Conservation (phyloP, 306 rosid genomes). For the Elaeagnus macrophylla region DNA sequence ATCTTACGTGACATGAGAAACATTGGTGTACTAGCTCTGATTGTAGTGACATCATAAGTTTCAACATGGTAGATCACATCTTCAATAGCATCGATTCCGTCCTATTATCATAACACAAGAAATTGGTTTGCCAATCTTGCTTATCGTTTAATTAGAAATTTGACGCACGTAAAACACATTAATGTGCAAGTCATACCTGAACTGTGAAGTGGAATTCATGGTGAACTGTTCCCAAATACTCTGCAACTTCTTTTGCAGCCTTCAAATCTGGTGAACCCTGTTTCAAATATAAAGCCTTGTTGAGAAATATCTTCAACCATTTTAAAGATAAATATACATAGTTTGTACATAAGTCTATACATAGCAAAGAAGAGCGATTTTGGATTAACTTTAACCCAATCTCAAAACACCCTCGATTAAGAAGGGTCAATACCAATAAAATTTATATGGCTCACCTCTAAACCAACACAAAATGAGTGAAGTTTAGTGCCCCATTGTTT, state of each 20-base stretch:
- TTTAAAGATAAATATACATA: too few species aligned
- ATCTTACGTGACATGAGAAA: conserved; percentile 93
- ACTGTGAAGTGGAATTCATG: conserved; percentile 86
- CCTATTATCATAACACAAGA: conserved; percentile 33
- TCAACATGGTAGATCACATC: conserved; percentile 90
- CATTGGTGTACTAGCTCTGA: conserved; percentile 98
- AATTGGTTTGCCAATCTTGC: conserved; percentile 3
- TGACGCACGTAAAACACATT: background rate
- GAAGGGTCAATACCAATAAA: background rate
- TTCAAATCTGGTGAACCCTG: conserved; percentile 97
- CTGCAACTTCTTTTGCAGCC: conserved; percentile 95
- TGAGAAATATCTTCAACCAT: too few species aligned
- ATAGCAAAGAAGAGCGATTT: too few species aligned
- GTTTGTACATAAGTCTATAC: too few species aligned
- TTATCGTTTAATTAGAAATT: background rate
- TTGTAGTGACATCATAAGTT: conserved; percentile 90
- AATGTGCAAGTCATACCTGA: conserved; percentile 38
- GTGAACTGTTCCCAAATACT: conserved; percentile 79
- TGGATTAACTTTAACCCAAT: too few species aligned
- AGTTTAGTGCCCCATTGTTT: conserved; percentile 93
- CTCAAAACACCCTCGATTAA: too few species aligned
- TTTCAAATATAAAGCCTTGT: conserved; percentile 2
- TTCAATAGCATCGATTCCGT: conserved; percentile 94
- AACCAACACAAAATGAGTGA: conserved; percentile 91
- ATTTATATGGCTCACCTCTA: conserved; percentile 43